Evolutionary conservation across 2,329 filamentous ascomycete species (phyloP).

Genomic region (Aspergillus japonicus): DNA sequence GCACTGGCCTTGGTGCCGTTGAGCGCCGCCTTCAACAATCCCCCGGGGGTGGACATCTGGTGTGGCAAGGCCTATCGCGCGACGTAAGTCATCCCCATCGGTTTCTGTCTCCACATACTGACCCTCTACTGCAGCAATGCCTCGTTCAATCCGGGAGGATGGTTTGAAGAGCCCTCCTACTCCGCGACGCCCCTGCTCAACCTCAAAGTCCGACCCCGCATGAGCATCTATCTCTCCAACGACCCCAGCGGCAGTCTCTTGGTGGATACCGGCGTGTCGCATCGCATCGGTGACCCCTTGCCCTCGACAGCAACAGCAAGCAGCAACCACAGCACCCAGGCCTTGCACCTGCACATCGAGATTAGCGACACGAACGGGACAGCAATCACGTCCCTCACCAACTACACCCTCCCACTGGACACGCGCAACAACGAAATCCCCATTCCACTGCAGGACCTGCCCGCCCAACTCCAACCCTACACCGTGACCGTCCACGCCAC

Average conservation of each 20-base stretch:
- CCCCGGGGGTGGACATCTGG: neutral
- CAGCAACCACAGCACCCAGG: neutral
- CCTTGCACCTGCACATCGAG: neutral
- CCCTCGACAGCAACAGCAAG: neutral
- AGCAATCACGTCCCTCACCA: neutral
- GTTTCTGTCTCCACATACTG: neutral
- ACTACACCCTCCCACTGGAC: neutral
- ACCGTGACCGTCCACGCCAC: neutral
- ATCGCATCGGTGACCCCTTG: neutral
- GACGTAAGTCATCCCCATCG: neutral
- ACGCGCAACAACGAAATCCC: too few relatives aligned
- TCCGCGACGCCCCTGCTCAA: neutral
- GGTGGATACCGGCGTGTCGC: neutral
- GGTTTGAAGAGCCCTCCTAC: neutral
- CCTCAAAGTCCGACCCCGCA: conserved; percentile 1
- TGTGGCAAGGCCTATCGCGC: conserved; percentile 4
- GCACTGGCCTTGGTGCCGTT: neutral
- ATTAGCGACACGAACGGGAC: neutral
- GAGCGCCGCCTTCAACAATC: neutral
- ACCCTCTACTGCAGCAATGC: neutral
- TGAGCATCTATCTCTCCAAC: conserved; percentile 4
- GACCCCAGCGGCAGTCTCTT: neutral
- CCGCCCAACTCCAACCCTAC: neutral
- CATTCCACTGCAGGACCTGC: neutral
- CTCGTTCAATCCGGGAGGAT: conserved; percentile 2